Evolutionary conservation across 1,284 basidiomycete genomes (phyloP), one percentile per base, ranked within the genome.

Genomic region (Sanghuangporus baumii): DNA sequence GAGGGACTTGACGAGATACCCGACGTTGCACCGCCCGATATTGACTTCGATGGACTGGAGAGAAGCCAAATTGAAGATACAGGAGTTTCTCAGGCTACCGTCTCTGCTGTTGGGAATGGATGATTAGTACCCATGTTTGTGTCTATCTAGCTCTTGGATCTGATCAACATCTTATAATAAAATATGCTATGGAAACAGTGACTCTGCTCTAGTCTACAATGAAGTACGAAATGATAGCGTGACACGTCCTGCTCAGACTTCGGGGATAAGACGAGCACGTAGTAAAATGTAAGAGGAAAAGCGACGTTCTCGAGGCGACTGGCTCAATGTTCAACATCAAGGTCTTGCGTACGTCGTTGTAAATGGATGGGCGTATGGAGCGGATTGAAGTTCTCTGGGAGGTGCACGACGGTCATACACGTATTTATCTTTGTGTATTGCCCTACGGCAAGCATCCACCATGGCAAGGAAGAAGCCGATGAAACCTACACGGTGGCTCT

Each of bases 381-480:
- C 55, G 20, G 23, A 40, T 14, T 20, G 16, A 18, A 48, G 2
- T 48, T 57, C 55, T 23, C 34, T 52, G 7, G 59, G 59, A 36
- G 63, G 63, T 6, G 31, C 26, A n/a, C 60, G 63, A 6, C 57
- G 60, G 43, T 46, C n/a, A n/a, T 46, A 46, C 7, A 1, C 16
- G 18, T 48, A 51, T 23, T 38, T 41, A n/a, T 36, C 51, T 14
- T 37, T 41, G 16, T 43, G 34, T 23, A 41, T 34, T 8, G 56
- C 26, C 41, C 52, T 59, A 9, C 51, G 12, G 34, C 51, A 63
- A 12, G 43, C 50, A 9, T 75, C 74, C 6, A 70, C 47, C 65
- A 67, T 68, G 37, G 73, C 66, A 43, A 70, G 31, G 37, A 71
- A n/a, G 31, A 70, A 63, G 11, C 72, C 72, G 14, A 66, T 20